A percentile compares a stretch with the other conserved stretches of the same genome.
These are phyloP conservation scores for Glaciozyma martinii DNA, from an alignment of 768 basidiomycete genomes.

Conservation along the genomic window DNA sequence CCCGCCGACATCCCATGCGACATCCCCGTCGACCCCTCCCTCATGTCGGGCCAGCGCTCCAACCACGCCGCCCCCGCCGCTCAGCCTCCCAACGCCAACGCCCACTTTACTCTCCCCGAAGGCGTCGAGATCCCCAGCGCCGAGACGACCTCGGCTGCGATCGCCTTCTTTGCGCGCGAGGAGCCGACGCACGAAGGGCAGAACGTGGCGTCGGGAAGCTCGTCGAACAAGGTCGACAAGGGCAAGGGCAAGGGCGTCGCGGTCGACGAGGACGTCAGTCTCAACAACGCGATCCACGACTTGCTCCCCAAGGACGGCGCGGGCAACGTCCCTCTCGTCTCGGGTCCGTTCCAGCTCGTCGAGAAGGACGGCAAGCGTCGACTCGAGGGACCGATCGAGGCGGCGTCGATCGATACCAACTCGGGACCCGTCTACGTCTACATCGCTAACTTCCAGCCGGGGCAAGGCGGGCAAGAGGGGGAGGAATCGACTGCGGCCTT, in stretches of 20 bases:
- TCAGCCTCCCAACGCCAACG: background rate
- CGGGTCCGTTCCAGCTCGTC: conserved; percentile 1
- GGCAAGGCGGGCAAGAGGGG: too few species aligned
- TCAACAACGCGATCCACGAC: background rate
- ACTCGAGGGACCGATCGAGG: background rate
- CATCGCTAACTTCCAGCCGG: background rate
- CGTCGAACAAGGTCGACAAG: background rate
- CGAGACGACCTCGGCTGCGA: background rate
- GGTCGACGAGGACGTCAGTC: background rate
- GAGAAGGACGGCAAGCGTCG: background rate
- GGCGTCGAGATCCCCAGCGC: background rate
- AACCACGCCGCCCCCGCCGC: too few species aligned
- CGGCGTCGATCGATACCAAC: background rate
- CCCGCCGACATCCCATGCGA: background rate
- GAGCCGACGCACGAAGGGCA: background rate
- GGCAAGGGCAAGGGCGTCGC: background rate
- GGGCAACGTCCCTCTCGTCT: background rate
- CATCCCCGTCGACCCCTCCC: conserved; percentile 4
- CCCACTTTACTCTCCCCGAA: background rate
- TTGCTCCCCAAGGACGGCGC: background rate
- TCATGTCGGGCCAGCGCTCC: background rate
- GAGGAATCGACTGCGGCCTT: background rate
- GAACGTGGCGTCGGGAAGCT: background rate
- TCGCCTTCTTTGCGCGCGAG: background rate
- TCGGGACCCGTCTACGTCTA: background rate